Evolutionary conservation across 1,284 basidiomycete species (phyloP), one percentile per base, ranked within the genome.

Genomic region (Malassezia vespertilionis): DNA sequence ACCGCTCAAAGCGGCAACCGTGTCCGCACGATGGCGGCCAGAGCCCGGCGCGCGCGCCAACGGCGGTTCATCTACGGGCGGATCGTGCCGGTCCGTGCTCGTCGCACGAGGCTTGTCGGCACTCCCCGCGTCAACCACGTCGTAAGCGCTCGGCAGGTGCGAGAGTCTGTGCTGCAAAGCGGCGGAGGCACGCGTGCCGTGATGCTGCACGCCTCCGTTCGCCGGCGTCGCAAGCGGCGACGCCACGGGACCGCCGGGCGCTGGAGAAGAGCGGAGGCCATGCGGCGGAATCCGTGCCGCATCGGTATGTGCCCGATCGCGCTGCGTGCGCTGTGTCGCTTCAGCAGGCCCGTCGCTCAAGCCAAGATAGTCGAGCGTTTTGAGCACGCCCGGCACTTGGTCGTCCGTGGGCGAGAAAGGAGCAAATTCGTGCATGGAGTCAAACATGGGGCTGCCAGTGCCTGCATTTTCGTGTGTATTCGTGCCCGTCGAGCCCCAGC

Each of bases 351-450:
- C n/a, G 17, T 49, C 56, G 18, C 46, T 49, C 4, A 67, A 27
- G 21, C 63, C 61, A 20, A 67, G 55, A 27, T 63, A 65, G 39
- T 67, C 58, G 21, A 67, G 54, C 40, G 58, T 65, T 36, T 47
- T 43, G 40, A 33, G 37, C 17, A 40, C 27, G 8, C 39, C 28
- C 10, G 15, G 17, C 11, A 36, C 18, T 12, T 37, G 17, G n/a
- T 32, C 33, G 18, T 45, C 36, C 17, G 12, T 15, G 21, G 33
- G 17, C 27, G 28, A 10, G 27, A n/a, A 5, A 10, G 23, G 36
- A 12, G 24, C 23, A 11, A 39, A 14, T 8, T 28, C 37, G 1
- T 23, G 37, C 26, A 39, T 26, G 4, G 37, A 39, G 10, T 23
- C 21, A 17, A 39, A 39, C 37, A 39, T 28, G 17, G 37, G 37